These are phyloP conservation scores for Backusella tuberculispora DNA, from an alignment of 192 early-diverging fungal species.

Conservation along the genomic window DNA sequence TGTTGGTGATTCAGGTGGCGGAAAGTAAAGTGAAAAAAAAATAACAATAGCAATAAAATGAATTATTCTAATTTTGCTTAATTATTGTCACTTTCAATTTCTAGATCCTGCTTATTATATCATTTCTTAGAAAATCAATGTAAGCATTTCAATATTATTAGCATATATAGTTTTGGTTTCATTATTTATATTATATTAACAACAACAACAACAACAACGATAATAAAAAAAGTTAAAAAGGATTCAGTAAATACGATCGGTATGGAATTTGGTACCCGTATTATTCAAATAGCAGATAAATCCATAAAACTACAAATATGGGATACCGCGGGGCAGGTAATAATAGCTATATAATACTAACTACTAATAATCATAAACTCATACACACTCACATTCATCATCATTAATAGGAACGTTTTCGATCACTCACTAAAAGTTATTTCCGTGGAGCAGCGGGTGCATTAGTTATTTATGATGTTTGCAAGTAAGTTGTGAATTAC, in stretches of 20 bases:
- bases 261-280: slow-evolving; percentile 78
- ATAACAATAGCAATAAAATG: neutral
- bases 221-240: slow-evolving; percentile 47
- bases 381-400: too few species aligned
- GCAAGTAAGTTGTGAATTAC: slow-evolving; percentile 53
- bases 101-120: slow-evolving; percentile 60
- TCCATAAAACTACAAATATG: slow-evolving; percentile 73
- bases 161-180: too few species aligned
- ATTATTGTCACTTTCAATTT: neutral
- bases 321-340: slow-evolving; percentile 77
- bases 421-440: slow-evolving; percentile 79
- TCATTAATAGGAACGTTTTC: slow-evolving; percentile 52
- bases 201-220: neutral
- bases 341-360: neutral
- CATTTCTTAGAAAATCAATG: slow-evolving; percentile 64
- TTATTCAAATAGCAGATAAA: slow-evolving; percentile 68
- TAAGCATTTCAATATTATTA: slow-evolving; percentile 25
- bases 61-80: slow-evolving; percentile 10
- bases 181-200: too few species aligned
- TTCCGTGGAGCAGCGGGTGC: slow-evolving; percentile 83
- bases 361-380: too few species aligned
- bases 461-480: slow-evolving; percentile 80
- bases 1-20: slow-evolving; percentile 63
- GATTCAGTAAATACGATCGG: slow-evolving; percentile 78
- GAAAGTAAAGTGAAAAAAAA: slow-evolving; percentile 51